Evolutionary conservation across 176 grass and related monocot genomes (phyloP).

Genomic region (Puccinellia tenuiflora): DNA sequence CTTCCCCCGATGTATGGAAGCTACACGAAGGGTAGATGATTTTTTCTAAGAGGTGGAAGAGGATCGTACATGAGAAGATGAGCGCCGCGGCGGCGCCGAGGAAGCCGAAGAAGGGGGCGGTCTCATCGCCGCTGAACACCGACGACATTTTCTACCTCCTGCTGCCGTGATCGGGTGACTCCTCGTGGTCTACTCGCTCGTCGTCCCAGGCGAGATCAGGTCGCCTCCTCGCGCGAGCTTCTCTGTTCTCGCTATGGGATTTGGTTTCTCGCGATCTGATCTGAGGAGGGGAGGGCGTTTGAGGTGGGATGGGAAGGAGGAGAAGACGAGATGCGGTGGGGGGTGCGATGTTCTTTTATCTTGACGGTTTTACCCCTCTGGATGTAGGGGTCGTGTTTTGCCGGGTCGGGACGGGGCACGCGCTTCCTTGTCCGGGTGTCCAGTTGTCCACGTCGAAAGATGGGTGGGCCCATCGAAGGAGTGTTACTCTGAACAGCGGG

Average conservation of each 20-base stretch:
- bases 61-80: constrained; percentile 74
- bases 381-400: background rate
- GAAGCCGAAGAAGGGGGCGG: constrained; percentile 99
- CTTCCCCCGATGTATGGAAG: background rate
- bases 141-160: constrained; percentile 40
- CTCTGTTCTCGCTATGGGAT: background rate
- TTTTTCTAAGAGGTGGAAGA: background rate
- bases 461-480: background rate
- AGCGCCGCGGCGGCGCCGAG: constrained; percentile 95
- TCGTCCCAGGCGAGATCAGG: background rate
- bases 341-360: background rate
- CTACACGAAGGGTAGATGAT: background rate
- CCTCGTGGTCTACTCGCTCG: background rate
- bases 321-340: constrained; percentile 20
- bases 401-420: background rate
- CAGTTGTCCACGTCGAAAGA: background rate
- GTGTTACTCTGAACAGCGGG: no score
- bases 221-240: background rate
- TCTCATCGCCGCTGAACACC: constrained; percentile 93
- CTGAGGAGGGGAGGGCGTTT: background rate
- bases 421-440: background rate
- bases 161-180: background rate
- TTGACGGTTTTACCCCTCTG: constrained; percentile 37
- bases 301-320: background rate
- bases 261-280: constrained; percentile 33